Percentiles rank a stretch among this genome's conserved stretches.
phyloP scores from a whole-genome alignment of 441 rosid genomes.

The Erysimum pusillum region DNA sequence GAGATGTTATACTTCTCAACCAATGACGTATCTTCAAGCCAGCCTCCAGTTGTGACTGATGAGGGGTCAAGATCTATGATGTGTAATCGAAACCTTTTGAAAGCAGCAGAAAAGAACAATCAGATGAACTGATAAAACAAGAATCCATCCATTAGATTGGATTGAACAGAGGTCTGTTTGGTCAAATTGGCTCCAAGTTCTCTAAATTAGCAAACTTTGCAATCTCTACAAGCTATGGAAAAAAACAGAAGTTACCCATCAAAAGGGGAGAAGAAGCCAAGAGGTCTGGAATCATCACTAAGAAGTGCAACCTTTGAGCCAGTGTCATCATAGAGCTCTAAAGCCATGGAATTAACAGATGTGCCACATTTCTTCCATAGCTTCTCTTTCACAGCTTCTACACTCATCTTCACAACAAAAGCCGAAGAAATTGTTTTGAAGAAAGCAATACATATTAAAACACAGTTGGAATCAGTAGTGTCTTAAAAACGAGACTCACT shows the following conservation, averaged over 20 bases:
- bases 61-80: conserved; percentile 90
- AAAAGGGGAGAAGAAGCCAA: conserved; percentile 83
- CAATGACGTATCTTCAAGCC: conserved; percentile 94
- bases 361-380: conserved; percentile 94
- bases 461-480: not conserved
- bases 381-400: conserved; percentile 93
- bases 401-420: conserved; percentile 52
- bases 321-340: conserved; percentile 85
- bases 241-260: conserved; percentile 63
- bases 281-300: conserved; percentile 64
- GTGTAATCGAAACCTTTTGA: conserved; percentile 73
- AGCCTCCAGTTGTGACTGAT: conserved; percentile 92
- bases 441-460: not conserved
- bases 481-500: conserved; percentile 48
- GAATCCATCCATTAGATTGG: conserved; percentile 16
- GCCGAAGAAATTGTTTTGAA: not conserved
- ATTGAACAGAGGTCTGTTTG: not conserved
- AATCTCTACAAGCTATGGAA: not conserved
- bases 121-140: conserved; percentile 17
- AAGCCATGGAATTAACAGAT: conserved; percentile 72
- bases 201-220: conserved; percentile 10
- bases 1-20: conserved; percentile 89
- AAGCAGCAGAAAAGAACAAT: conserved; percentile 27
- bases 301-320: conserved; percentile 67
- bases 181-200: conserved; percentile 19